Evolutionary conservation across 2,329 filamentous ascomycete genomes (phyloP).

Genomic region (Ophiostoma sp.): DNA sequence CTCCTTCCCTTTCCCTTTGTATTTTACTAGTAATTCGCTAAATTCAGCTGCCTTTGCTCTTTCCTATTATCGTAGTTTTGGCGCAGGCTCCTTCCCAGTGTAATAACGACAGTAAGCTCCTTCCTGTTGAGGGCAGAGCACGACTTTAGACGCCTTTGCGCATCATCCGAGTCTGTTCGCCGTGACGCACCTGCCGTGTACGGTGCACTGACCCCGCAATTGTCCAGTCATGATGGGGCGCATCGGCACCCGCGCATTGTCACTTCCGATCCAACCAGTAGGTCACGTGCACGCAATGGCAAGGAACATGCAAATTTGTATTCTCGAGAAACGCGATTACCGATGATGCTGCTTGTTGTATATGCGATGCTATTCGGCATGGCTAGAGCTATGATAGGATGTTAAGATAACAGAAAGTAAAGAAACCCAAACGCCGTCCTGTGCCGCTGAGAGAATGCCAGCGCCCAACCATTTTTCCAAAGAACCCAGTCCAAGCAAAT

Average conservation of each 20-base stretch:
- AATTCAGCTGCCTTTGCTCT: background rate
- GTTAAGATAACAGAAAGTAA: background rate
- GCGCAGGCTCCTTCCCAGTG: background rate
- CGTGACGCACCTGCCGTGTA: conserved; percentile 14
- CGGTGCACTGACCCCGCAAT: conserved; percentile 7
- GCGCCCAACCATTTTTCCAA: background rate
- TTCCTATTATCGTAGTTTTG: background rate
- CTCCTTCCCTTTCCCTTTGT: background rate
- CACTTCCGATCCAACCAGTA: background rate
- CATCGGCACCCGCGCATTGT: background rate
- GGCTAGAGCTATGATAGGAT: no score
- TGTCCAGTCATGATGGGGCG: conserved; percentile 8
- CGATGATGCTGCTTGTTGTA: background rate
- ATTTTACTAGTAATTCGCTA: background rate
- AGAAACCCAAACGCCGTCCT: background rate
- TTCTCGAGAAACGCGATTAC: background rate
- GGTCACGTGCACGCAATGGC: background rate
- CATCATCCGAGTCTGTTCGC: background rate
- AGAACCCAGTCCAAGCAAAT: background rate
- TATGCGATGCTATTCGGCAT: background rate
- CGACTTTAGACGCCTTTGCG: background rate
- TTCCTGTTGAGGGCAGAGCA: conserved; percentile 7
- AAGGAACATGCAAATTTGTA: background rate
- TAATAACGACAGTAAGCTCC: conserved; percentile 4
- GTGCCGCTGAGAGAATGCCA: background rate